Conservation (phyloP, 352 stramenopile species). For the Ophiocytium majus region DNA sequence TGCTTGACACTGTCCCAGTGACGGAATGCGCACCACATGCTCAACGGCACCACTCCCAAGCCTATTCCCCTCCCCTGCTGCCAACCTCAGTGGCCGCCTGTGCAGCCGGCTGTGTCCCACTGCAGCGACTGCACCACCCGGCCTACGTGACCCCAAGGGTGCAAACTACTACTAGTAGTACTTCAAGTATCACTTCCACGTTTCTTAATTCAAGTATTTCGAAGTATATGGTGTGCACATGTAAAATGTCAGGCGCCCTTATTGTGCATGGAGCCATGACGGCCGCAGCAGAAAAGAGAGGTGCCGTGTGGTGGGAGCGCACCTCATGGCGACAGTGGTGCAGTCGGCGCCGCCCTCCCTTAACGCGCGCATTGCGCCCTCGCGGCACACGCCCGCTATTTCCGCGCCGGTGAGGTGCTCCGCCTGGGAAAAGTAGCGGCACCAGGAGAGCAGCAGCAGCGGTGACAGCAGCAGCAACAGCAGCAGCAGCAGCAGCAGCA, state of each 20-base stretch:
- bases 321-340: background rate
- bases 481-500: no score
- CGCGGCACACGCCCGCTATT: conserved; percentile 48
- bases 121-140: background rate
- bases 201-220: background rate
- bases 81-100: no score
- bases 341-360: conserved; percentile 25
- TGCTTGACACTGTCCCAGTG: no score
- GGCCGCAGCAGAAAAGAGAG: no score
- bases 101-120: no score
- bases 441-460: no score
- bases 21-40: background rate
- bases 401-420: conserved; percentile 42
- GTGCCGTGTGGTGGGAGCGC: background rate
- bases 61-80: no score
- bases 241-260: no score
- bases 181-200: background rate
- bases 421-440: no score
- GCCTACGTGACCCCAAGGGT: background rate
- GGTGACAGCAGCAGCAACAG: no score
- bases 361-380: conserved; percentile 39
- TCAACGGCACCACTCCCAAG: background rate
- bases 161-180: background rate
- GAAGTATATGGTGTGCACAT: background rate
- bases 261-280: no score